phyloP scores from a whole-genome alignment of 176 grass and related monocot species.

The Triticum dicoccoides region DNA sequence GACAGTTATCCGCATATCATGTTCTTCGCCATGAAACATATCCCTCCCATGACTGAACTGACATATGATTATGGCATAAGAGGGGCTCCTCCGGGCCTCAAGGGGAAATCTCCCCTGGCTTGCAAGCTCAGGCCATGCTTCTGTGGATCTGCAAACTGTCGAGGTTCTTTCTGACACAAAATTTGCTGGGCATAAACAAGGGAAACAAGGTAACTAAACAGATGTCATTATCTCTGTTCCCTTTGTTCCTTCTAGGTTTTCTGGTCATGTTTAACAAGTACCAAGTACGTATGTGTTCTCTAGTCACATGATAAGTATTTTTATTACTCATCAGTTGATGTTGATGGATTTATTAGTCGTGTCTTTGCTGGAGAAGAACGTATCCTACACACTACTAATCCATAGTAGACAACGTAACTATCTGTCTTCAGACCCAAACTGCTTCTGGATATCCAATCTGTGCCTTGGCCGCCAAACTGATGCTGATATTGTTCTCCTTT shows the following conservation, averaged over 20 bases:
- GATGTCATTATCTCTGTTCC: neutral
- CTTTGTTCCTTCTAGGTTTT: neutral
- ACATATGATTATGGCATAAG: conserved; percentile 63
- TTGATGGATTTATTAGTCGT: neutral
- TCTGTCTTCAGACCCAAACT: neutral
- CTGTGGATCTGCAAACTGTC: conserved; percentile 38
- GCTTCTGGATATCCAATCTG: neutral
- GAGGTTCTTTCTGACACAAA: conserved; percentile 35
- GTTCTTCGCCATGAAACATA: conserved; percentile 70
- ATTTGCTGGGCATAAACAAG: neutral
- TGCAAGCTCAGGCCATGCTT: conserved; percentile 44
- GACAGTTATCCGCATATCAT: conserved; percentile 54
- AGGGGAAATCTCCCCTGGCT: neutral
- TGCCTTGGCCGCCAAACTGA: neutral
- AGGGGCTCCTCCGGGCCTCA: conserved; percentile 33
- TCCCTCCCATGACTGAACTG: conserved; percentile 69
- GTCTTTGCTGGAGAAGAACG: neutral
- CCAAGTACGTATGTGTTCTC: neutral
- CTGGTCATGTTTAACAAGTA: neutral
- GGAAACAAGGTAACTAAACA: conserved; percentile 25
- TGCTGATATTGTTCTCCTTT: neutral
- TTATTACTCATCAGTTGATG: neutral
- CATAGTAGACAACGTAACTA: neutral
- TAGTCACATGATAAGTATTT: neutral
- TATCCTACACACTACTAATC: neutral